These are phyloP conservation scores for Entomortierella parvispora DNA, from an alignment of 192 early-diverging fungal genomes.

Conservation along the genomic window DNA sequence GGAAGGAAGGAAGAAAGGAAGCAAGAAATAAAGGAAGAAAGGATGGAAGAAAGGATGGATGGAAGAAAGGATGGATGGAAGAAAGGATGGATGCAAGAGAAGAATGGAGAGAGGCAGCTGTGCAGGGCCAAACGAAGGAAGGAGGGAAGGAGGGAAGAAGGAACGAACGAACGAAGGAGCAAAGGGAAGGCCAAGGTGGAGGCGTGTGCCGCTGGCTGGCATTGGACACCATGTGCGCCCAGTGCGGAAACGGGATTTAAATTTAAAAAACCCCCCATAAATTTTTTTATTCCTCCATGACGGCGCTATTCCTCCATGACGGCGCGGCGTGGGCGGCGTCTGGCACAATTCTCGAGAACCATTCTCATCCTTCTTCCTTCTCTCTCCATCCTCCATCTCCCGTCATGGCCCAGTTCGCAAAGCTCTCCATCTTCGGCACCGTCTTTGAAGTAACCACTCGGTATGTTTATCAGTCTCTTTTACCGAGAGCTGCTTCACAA, in stretches of 20 bases:
- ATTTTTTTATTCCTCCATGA: too few species aligned
- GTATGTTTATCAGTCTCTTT: constrained; percentile 38
- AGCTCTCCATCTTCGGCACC: constrained; percentile 78
- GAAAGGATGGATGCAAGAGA: neutral
- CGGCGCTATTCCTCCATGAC: too few species aligned
- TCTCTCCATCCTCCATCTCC: neutral
- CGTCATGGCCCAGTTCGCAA: constrained; percentile 60
- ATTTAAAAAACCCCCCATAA: too few species aligned
- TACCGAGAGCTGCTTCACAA: neutral
- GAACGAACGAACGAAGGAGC: neutral
- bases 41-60: too few species aligned
- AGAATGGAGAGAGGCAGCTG: neutral
- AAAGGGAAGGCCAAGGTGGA: neutral
- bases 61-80: constrained; percentile 3
- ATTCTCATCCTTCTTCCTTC: neutral
- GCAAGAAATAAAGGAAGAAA: constrained; percentile 5
- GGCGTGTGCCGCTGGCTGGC: too few species aligned
- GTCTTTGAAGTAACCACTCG: constrained; percentile 78
- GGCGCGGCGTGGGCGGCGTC: too few species aligned
- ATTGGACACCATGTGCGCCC: too few species aligned
- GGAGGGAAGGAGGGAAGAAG: neutral
- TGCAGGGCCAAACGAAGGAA: neutral
- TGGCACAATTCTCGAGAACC: neutral
- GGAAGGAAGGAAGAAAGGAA: neutral
- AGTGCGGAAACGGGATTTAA: too few species aligned